Evolutionary conservation across 495 filamentous ascomycete species (phyloP).

Genomic region (Collariella sp.): DNA sequence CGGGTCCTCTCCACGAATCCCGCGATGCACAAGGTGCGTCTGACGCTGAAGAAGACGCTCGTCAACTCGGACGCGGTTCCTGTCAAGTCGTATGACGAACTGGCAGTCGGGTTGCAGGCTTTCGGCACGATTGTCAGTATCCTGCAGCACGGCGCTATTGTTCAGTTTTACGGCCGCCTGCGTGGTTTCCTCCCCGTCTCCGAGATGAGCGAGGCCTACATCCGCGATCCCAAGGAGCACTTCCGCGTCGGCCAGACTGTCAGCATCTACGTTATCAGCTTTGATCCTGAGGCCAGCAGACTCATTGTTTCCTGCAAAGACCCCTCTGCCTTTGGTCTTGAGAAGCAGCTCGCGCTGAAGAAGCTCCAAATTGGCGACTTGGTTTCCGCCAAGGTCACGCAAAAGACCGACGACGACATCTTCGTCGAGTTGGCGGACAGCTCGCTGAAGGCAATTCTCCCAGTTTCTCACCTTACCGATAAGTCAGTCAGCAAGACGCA

Average conservation of each 20-base stretch:
- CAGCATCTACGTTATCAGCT: conserved; percentile 70
- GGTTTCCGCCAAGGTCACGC: conserved; percentile 68
- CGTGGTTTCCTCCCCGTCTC: conserved; percentile 81
- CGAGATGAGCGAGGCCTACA: conserved; percentile 96
- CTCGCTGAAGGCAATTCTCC: conserved; percentile 65
- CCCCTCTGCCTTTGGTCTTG: conserved; percentile 61
- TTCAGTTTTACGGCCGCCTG: conserved; percentile 83
- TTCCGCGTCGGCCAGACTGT: conserved; percentile 87
- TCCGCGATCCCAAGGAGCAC: conserved; percentile 78
- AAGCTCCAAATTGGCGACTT: conserved; percentile 60
- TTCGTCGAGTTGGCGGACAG: conserved; percentile 64
- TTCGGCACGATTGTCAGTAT: conserved; percentile 80
- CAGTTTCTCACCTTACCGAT: conserved; percentile 72
- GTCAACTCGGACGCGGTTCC: conserved; percentile 73
- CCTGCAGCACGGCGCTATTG: conserved; percentile 67
- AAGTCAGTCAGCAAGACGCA: conserved; percentile 64
- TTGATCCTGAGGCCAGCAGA: conserved; percentile 59
- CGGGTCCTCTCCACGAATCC: conserved; percentile 75
- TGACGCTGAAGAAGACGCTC: conserved; percentile 90
- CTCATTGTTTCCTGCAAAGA: conserved; percentile 92
- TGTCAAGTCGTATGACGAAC: conserved; percentile 65
- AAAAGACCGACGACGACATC: conserved; percentile 74
- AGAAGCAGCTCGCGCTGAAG: conserved; percentile 66
- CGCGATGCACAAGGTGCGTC: conserved; percentile 65
- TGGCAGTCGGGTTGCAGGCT: conserved; percentile 60